Evolutionary conservation across 352 stramenopile genomes (phyloP).

Genomic region (Phytophthora sp.): DNA sequence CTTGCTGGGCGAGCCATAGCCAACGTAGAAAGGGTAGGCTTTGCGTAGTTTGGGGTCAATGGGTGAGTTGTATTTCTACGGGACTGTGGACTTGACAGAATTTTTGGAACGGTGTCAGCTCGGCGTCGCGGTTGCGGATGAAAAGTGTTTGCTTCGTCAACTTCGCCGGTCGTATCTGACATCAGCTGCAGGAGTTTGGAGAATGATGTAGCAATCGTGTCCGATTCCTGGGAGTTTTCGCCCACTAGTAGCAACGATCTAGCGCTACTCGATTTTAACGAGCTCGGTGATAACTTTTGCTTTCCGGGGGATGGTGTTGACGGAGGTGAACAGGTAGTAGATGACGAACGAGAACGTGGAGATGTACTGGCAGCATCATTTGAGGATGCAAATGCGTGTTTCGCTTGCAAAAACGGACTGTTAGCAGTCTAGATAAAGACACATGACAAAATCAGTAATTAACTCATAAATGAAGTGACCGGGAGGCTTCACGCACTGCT

Average conservation of each 20-base stretch:
- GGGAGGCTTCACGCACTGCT: conserved; percentile 39
- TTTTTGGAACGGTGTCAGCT: conserved; percentile 8
- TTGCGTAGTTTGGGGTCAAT: conserved; percentile 26
- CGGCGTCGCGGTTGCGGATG: conserved; percentile 1
- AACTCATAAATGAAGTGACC: too few species aligned
- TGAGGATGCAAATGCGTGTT: not conserved
- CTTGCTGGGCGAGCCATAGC: conserved; percentile 21
- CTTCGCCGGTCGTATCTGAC: conserved; percentile 13
- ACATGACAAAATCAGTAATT: too few species aligned
- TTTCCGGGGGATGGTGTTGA: conserved; percentile 12
- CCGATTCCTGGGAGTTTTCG: not conserved
- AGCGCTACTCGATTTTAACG: not conserved
- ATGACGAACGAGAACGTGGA: conserved; percentile 9
- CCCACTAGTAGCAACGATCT: not conserved
- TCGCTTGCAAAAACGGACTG: conserved; percentile 22
- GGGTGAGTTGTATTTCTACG: not conserved
- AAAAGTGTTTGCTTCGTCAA: conserved; percentile 4
- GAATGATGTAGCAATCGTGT: conserved; percentile 38
- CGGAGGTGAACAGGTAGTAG: conserved; percentile 4
- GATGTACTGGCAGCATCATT: not conserved
- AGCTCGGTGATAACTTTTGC: not conserved
- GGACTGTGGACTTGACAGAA: not conserved
- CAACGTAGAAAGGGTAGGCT: conserved; percentile 16
- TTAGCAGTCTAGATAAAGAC: conserved; percentile 18
- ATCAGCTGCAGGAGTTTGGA: conserved; percentile 42